A percentile compares a stretch with the other conserved stretches of the same genome.
These are phyloP conservation scores for Escallonia rubra DNA, from an alignment of 129 eudicot genomes.

Conservation along the genomic window DNA sequence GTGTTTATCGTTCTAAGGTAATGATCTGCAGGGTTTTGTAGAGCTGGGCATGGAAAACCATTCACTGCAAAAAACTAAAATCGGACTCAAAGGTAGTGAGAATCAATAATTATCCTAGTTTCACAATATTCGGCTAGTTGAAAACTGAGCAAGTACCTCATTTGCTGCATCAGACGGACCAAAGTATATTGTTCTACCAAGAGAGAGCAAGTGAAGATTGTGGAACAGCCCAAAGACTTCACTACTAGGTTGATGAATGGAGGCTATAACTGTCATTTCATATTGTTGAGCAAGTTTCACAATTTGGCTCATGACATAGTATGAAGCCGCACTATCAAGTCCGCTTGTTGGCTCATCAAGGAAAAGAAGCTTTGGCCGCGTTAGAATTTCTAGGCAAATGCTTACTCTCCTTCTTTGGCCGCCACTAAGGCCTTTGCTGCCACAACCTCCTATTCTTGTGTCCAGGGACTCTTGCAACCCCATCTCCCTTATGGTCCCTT, in stretches of 20 bases:
- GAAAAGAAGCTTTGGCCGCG: slow-evolving; percentile 56
- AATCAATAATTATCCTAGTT: slow-evolving; percentile 1
- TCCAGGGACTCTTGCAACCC: slow-evolving; percentile 61
- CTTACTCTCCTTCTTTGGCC: slow-evolving; percentile 71
- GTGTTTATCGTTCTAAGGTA: slow-evolving; percentile 59
- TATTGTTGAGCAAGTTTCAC: slow-evolving; percentile 42
- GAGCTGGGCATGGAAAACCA: slow-evolving; percentile 56
- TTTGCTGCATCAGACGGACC: slow-evolving; percentile 49
- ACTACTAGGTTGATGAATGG: slow-evolving; percentile 67
- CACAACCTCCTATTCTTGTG: slow-evolving; percentile 78
- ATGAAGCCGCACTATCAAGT: slow-evolving; percentile 76
- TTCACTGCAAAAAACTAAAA: slow-evolving; percentile 51
- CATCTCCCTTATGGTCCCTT: slow-evolving; percentile 70
- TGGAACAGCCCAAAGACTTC: slow-evolving; percentile 50
- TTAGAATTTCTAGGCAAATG: slow-evolving; percentile 63
- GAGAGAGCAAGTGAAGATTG: slow-evolving; percentile 54
- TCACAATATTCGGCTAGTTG: not conserved
- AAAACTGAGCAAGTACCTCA: slow-evolving; percentile 37
- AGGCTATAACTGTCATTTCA: slow-evolving; percentile 56
- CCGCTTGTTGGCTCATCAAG: slow-evolving; percentile 91
- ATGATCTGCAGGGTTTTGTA: slow-evolving; percentile 61
- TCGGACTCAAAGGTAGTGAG: not conserved
- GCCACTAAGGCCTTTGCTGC: slow-evolving; percentile 61
- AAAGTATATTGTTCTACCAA: slow-evolving; percentile 47
- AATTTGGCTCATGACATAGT: slow-evolving; percentile 58